Evolutionary conservation across 805 yeast species (phyloP).

Genomic region (Zygotorulaspora chibaensis): DNA sequence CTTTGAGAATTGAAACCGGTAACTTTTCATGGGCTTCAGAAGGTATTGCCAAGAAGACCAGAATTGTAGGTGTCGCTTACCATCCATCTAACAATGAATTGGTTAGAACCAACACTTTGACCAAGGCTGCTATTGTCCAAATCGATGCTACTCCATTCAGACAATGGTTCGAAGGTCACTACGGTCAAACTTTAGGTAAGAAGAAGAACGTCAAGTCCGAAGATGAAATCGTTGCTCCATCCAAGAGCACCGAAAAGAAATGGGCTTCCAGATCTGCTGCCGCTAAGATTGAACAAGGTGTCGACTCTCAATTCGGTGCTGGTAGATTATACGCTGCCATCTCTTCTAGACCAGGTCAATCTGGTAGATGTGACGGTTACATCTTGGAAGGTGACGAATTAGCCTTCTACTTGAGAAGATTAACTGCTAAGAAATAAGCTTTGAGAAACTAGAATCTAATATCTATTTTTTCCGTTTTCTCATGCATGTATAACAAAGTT

Average conservation of each 20-base stretch:
- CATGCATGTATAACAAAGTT: constrained; percentile 19
- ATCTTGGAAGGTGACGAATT: constrained; percentile 99
- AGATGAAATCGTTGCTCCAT: constrained; percentile 61
- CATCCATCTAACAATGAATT: constrained; percentile 99
- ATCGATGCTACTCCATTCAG: constrained; percentile 99
- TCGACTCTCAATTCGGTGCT: constrained; percentile 94
- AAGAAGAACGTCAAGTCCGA: constrained; percentile 50
- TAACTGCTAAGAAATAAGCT: constrained; percentile 95
- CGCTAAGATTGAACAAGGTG: constrained; percentile 84
- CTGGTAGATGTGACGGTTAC: constrained; percentile 99
- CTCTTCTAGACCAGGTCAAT: constrained; percentile 99
- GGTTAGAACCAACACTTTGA: constrained; percentile 99
- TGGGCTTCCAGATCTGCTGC: constrained; percentile 86
- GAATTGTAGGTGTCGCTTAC: constrained; percentile 96
- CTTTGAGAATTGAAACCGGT: constrained; percentile 97
- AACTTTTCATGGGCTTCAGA: constrained; percentile 99
- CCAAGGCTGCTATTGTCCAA: constrained; percentile 98
- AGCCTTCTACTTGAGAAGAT: constrained; percentile 99
- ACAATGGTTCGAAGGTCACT: constrained; percentile 98
- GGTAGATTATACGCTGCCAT: constrained; percentile 98
- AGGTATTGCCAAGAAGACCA: constrained; percentile 98
- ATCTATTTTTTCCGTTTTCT: constrained; percentile 3
- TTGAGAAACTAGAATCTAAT: constrained; percentile 6
- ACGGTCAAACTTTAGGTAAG: constrained; percentile 92
- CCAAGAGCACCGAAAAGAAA: constrained; percentile 83